Conservation (phyloP, 805 yeast species). For the Candida yuanshanica region DNA sequence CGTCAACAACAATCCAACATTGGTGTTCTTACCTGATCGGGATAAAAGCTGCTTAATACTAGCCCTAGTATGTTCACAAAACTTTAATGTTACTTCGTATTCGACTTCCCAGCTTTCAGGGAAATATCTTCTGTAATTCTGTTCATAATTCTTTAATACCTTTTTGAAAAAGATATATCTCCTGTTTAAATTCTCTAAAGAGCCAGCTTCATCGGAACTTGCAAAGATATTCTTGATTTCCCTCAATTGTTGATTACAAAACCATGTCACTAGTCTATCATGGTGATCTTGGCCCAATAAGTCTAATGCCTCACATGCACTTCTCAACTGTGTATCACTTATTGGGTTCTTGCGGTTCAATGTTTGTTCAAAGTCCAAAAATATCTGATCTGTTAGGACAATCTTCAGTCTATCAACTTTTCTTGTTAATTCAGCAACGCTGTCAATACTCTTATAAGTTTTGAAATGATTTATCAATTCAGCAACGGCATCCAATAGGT, state of each 20-base stretch:
- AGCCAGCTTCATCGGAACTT: constrained; percentile 87
- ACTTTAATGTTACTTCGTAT: constrained; percentile 49
- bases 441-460: constrained; percentile 78
- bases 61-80: constrained; percentile 62
- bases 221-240: constrained; percentile 76
- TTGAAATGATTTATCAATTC: constrained; percentile 70
- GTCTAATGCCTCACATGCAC: constrained; percentile 73
- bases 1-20: constrained; percentile 60
- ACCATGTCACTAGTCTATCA: constrained; percentile 66
- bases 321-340: constrained; percentile 31
- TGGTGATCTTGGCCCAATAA: constrained; percentile 50
- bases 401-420: constrained; percentile 54
- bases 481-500: constrained; percentile 61
- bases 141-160: constrained; percentile 53
- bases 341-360: constrained; percentile 26
- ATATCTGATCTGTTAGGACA: constrained; percentile 60
- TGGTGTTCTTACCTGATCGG: constrained; percentile 35
- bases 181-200: constrained; percentile 78
- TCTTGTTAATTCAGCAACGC: constrained; percentile 61
- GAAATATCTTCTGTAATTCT: constrained; percentile 48
- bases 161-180: constrained; percentile 79
- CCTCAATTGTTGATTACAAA: constrained; percentile 57
- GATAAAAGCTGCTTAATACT: constrained; percentile 56
- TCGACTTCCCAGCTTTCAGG: constrained; percentile 71
- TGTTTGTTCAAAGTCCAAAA: constrained; percentile 62